These are phyloP conservation scores for Entrophospora sp. DNA, from an alignment of 192 early-diverging fungal genomes.

Conservation along the genomic window DNA sequence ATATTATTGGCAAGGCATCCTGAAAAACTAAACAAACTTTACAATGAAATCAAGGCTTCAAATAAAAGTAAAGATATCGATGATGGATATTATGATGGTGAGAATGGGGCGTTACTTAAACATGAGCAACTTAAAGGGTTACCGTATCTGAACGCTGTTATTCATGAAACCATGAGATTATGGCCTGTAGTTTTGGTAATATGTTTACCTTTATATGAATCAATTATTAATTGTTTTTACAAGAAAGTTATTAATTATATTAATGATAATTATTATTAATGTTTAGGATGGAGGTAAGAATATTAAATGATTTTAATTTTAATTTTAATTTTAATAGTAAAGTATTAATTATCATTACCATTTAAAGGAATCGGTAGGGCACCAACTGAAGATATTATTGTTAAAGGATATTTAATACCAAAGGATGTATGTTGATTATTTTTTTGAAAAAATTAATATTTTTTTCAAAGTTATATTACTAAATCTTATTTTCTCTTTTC, in stretches of 20 bases:
- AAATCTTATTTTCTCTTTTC: not conserved
- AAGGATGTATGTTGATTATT: not conserved
- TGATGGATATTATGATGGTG: slow-evolving; percentile 13
- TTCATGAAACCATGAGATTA: slow-evolving; percentile 48
- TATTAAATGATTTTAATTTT: no score
- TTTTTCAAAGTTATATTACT: not conserved
- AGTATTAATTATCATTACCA: not conserved
- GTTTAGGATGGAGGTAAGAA: slow-evolving; percentile 9
- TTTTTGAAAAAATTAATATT: not conserved
- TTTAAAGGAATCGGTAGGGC: not conserved
- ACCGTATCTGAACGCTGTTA: slow-evolving; percentile 45
- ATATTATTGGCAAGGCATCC: slow-evolving; percentile 25
- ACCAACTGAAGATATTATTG: not conserved
- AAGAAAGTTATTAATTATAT: no score
- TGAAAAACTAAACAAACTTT: slow-evolving; percentile 19
- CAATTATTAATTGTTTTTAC: no score
- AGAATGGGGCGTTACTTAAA: slow-evolving; percentile 20
- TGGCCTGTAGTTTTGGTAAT: slow-evolving; percentile 30
- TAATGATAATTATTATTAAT: no score
- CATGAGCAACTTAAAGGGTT: slow-evolving; percentile 44
- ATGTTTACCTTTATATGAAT: not conserved
- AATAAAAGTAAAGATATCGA: slow-evolving; percentile 22
- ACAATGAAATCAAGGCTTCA: no score
- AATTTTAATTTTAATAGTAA: not conserved
- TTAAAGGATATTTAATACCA: slow-evolving; percentile 14